Conservation (phyloP, 2,329 filamentous ascomycete genomes). For the Elsinoe perseae region DNA sequence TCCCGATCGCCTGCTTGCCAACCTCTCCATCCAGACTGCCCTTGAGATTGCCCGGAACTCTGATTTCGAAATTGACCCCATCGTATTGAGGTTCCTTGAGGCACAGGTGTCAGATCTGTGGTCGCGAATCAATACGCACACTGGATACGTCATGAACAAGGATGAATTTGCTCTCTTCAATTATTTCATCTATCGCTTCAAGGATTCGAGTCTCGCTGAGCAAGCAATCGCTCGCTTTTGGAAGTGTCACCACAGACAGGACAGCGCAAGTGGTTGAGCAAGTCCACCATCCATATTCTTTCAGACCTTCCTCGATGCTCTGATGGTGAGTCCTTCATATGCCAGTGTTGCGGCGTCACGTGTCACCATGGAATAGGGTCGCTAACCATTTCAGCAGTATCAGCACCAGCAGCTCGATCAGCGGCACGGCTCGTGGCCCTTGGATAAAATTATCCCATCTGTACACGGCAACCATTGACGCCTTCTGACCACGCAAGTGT, state of each 20-base stretch:
- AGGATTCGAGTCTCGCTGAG: constrained; percentile 43
- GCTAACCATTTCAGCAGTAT: no score
- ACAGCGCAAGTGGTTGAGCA: constrained; percentile 4
- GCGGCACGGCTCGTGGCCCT: no score
- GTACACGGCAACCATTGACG: no score
- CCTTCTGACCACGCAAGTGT: no score
- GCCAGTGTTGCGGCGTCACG: no score
- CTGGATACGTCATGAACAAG: constrained; percentile 63
- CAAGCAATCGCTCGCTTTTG: constrained; percentile 51
- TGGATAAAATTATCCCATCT: no score
- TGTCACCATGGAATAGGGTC: no score
- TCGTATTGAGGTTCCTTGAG: constrained; percentile 59
- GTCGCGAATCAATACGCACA: constrained; percentile 56
- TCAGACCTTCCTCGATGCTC: no score
- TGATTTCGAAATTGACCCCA: constrained; percentile 58
- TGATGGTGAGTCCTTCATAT: no score
- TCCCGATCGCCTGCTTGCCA: not conserved
- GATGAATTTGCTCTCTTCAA: constrained; percentile 85
- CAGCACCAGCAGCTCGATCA: no score
- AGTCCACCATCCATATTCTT: no score
- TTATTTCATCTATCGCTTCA: constrained; percentile 65
- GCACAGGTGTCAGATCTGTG: constrained; percentile 57
- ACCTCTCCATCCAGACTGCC: constrained; percentile 54
- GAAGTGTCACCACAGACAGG: constrained; percentile 35
- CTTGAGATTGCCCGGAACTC: constrained; percentile 69